Evolutionary conservation across 345 rosid genomes (phyloP).

Genomic region (Gossypium rotundifolium): DNA sequence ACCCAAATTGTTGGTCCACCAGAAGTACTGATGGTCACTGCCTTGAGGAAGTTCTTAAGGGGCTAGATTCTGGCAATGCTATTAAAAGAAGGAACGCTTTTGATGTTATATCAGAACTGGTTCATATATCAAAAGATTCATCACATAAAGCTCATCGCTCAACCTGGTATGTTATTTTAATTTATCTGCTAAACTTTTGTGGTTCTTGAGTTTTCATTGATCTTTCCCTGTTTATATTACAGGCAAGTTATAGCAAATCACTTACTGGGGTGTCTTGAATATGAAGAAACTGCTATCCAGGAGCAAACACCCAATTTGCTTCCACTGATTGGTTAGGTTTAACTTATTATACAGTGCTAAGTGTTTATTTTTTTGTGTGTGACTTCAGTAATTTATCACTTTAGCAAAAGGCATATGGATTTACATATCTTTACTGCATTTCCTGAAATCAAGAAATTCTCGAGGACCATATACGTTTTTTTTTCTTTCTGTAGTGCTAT

Average conservation of each 20-base stretch:
- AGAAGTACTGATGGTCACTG: constrained; percentile 50
- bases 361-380: background rate
- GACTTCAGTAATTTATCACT: background rate
- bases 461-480: background rate
- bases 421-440: background rate
- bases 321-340: constrained; percentile 55
- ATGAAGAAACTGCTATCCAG: constrained; percentile 50
- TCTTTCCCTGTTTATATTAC: constrained; percentile 19
- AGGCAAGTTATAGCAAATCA: constrained; percentile 64
- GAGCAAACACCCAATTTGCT: constrained; percentile 49
- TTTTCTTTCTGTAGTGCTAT: background rate
- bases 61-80: constrained; percentile 58
- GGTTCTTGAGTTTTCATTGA: constrained; percentile 15
- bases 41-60: constrained; percentile 60
- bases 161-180: constrained; percentile 43
- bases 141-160: constrained; percentile 34
- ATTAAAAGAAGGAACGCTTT: constrained; percentile 64
- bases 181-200: constrained; percentile 1
- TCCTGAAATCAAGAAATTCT: too few species aligned
- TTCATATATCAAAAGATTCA: constrained; percentile 37
- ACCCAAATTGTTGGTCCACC: constrained; percentile 32
- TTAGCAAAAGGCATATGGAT: background rate
- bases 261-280: constrained; percentile 56
- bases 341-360: background rate
- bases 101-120: constrained; percentile 68